Evolutionary conservation across 345 rosid genomes (phyloP), one percentile per base, ranked within the genome.

Genomic region (Trapa bicornis): DNA sequence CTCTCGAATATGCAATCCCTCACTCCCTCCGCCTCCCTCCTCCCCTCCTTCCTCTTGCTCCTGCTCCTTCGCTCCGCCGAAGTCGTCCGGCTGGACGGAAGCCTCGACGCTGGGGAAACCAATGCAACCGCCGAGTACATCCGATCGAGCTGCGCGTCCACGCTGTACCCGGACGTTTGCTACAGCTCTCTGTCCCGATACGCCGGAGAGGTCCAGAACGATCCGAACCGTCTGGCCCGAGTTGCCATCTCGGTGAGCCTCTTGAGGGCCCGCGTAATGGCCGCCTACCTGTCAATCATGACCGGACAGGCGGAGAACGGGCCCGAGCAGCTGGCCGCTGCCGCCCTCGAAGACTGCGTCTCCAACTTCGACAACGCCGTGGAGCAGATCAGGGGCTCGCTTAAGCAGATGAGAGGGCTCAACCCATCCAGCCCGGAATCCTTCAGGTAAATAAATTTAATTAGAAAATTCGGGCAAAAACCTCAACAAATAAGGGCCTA

Each of bases 261-360:
- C 12, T 73, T 76, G 10, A 79, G 68, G 57, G 86, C 87, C 67
- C 83, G 80, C 57, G 71, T 47, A 71, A 66, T 80, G 74, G 81
- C 86, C 3, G 45, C 64, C 37, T 85, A 75, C 81, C 73, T 92
- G 37, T 75, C 88, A 16, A 83, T 80, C 78, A 77, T 86, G 75
- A 71, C 95, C 60, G 84, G 91, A 47, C 66, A 82, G 3, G 84
- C 89, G 37, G 73, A 81, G 75, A 84, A 78, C 79, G 83, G 79
- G 53, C 65, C 83, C 71, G 85, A 77, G 79, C 74, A 54, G 48
- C 77, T 87, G 29, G 77, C 84, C 2, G 68, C 84, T 1, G 65
- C 93, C 35, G 96, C 98, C 29, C 76, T 92, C 71, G 96, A 72
- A 72, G 98, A 92, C 83, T 92, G 98, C 79, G 77, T 79, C 77